Evolutionary conservation across 106 monocot species (phyloP), one percentile per base, ranked within the genome.

Genomic region (Alisma plantagoaquatica): DNA sequence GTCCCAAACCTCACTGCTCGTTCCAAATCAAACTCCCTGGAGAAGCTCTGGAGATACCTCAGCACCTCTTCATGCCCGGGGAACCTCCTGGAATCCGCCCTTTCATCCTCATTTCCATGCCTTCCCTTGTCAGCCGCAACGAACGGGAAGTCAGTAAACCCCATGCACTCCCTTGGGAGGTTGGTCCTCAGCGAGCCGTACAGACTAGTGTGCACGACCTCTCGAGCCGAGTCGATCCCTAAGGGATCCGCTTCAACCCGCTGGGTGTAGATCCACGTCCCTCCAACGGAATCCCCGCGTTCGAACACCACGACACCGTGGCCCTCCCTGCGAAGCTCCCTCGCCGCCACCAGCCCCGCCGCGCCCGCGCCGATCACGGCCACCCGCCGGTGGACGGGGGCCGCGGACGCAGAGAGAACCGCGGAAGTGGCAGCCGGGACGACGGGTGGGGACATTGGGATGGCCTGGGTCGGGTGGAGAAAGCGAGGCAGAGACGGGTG

Each of bases 301-400:
- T 98, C 96, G 78, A 84, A 98, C 38, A 98, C 76, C 29, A 77
- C 78, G 33, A 82, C 78, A 51, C 59, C 24, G 60, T 76, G 96
- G 27, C 84, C 78, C 63, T 77, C 74, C 8, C 84, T 67, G 2
- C 69, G 73, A 2, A 98, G 81, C 76, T 98, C 96, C 16, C 89
- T 71, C 6, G 89, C 89, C 22, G 96, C 82, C 10, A 63, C 84
- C 16, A 98, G 89, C 10, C 90, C 98, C 2, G 90, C 69, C 4
- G 85, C 84, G 24, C 98, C 98, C 4, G 85, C 89, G 27, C 98
- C 98, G 66, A 98, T 77, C 41, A 98, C 85, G 31, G 98, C 98
- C 18, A 98, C 21, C 46, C 63, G 59, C 66, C 74, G 74, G 63
- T 30, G 50, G 62, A 27, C 18, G 25, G 42, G 25, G 22, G 19